Evolutionary conservation across 352 stramenopile genomes (phyloP).

Genomic region (Elongisporangium prolatum): DNA sequence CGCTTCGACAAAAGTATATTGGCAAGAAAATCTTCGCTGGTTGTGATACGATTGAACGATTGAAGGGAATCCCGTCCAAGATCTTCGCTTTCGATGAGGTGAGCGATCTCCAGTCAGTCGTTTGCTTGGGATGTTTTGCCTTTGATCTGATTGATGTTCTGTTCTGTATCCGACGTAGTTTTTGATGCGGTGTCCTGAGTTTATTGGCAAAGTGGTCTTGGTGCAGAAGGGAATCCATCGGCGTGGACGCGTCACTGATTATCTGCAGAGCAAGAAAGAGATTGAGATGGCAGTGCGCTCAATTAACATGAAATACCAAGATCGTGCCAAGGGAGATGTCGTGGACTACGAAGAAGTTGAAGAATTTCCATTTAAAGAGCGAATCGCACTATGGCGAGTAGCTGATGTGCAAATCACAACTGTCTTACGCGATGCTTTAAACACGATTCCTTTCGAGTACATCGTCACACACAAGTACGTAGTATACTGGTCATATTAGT

Average conservation of each 20-base stretch:
- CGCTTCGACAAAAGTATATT: conserved; percentile 51
- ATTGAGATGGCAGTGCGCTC: conserved; percentile 85
- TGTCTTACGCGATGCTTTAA: conserved; percentile 70
- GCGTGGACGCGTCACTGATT: conserved; percentile 90
- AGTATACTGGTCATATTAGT: no score
- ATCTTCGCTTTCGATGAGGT: conserved; percentile 92
- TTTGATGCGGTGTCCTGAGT: conserved; percentile 80
- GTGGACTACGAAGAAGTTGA: conserved; percentile 77
- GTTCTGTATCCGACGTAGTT: conserved; percentile 41
- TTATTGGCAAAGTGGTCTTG: conserved; percentile 78
- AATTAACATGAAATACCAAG: conserved; percentile 90
- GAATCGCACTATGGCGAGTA: conserved; percentile 72
- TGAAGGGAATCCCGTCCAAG: conserved; percentile 97
- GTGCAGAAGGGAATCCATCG: conserved; percentile 77
- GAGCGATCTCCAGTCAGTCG: not conserved
- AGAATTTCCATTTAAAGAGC: conserved; percentile 62
- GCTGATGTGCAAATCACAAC: conserved; percentile 75
- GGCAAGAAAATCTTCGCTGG: conserved; percentile 89
- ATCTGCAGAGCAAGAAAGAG: conserved; percentile 92
- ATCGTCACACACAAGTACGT: conserved; percentile 72
- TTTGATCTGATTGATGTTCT: not conserved
- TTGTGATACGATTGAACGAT: conserved; percentile 92
- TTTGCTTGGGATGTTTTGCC: not conserved
- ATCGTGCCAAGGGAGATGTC: conserved; percentile 40
- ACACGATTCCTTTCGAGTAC: conserved; percentile 80